Conservation (phyloP, 495 filamentous ascomycete species). For the Aspergillus steynii region DNA sequence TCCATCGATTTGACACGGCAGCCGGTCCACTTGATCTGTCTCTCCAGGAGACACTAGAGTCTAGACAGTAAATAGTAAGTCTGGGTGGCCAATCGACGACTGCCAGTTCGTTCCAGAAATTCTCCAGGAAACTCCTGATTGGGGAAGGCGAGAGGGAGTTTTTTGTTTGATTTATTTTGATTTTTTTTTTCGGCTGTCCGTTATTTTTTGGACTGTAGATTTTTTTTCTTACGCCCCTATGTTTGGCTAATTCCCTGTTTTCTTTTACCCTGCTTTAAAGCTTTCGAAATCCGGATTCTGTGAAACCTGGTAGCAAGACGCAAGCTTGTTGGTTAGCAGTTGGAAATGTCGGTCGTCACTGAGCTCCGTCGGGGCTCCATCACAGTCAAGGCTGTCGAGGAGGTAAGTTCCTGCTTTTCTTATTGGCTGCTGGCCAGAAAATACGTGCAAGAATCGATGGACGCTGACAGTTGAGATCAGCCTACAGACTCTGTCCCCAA, state of each 20-base stretch:
- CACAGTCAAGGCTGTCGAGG: not conserved
- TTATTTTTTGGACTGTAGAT: not conserved
- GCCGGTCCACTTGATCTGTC: not conserved
- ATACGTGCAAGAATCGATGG: not conserved
- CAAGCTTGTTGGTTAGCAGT: too few relatives aligned
- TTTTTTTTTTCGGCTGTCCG: too few relatives aligned
- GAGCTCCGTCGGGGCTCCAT: not conserved
- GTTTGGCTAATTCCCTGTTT: not conserved
- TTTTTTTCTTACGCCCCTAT: not conserved
- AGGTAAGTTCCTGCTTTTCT: not conserved
- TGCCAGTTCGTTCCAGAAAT: not conserved
- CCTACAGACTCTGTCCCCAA: slow-evolving; percentile 38
- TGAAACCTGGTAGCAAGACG: not conserved
- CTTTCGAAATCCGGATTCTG: not conserved
- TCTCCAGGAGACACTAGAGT: too few relatives aligned
- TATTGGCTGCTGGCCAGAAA: not conserved
- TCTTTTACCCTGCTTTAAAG: not conserved
- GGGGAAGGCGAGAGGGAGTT: not conserved
- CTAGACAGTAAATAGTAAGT: too few relatives aligned
- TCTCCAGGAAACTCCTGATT: not conserved
- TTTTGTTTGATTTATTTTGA: too few relatives aligned
- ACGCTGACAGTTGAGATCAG: not conserved
- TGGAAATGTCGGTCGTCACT: not conserved
- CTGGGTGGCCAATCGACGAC: too few relatives aligned
- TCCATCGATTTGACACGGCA: not conserved